A percentile compares a stretch with the other conserved stretches of the same genome.
Conservation (phyloP, 495 filamentous ascomycete genomes). For the Endocarpon pusillum region DNA sequence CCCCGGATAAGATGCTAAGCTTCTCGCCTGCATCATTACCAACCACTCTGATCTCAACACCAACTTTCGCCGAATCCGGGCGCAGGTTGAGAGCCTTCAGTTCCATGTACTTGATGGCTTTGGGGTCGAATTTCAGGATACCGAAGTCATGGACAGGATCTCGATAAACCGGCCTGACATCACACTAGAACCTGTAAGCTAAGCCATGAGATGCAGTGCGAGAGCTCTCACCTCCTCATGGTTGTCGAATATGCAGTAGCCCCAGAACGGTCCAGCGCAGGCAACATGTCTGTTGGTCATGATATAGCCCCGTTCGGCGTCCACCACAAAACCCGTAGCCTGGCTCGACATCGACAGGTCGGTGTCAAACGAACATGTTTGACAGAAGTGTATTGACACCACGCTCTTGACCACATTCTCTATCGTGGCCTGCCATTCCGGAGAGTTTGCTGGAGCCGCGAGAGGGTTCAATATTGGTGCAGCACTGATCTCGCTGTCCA, state of each 20-base stretch:
- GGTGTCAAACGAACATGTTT: conserved; percentile 96
- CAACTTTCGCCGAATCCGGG: conserved; percentile 80
- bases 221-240: conserved; percentile 58
- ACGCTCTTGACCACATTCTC: conserved; percentile 83
- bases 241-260: conserved; percentile 95
- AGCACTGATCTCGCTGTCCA: conserved; percentile 31
- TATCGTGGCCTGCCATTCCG: conserved; percentile 94
- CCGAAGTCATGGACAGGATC: conserved; percentile 98
- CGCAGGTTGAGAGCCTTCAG: conserved; percentile 62
- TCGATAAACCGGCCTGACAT: conserved; percentile 94
- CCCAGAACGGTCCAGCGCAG: conserved; percentile 93
- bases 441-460: conserved; percentile 55
- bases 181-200: conserved; percentile 41
- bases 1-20: conserved; percentile 91
- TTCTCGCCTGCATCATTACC: conserved; percentile 99
- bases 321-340: conserved; percentile 94
- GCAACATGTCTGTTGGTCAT: conserved; percentile 88
- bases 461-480: conserved; percentile 21
- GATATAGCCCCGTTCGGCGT: conserved; percentile 85
- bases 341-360: conserved; percentile 85
- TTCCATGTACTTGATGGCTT: conserved; percentile 90
- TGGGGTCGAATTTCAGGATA: conserved; percentile 87
- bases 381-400: conserved; percentile 95
- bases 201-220: conserved; percentile 2
- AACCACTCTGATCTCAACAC: conserved; percentile 86